Base-by-base conservation (phyloP, 2,329 filamentous ascomycete genomes). In the Fragosphaeria purpurea region DNA sequence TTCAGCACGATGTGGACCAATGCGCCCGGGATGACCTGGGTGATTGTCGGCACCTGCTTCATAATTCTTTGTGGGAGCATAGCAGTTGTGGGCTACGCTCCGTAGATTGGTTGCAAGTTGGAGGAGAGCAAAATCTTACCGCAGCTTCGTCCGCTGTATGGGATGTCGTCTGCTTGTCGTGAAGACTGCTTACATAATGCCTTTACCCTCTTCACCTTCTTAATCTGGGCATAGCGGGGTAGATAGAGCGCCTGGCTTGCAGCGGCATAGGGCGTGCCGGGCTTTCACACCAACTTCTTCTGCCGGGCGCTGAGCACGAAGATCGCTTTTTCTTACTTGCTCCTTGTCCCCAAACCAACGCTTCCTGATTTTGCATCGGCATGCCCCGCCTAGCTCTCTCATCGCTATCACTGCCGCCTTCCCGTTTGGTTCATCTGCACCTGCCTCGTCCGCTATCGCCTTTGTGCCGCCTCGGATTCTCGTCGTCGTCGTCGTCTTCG, bases 1-100 rank as follows among this genome's bases (percentile, higher is more conserved):
- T 91, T 91, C 35, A 89, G 73, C 1, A 90, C 72, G 50, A 91
- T 86, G 46, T 82, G 85, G 48, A 90, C 86, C 4, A 61, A 55
- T 4, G 81, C 77, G 38, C 85, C 85, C 0, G 75, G 73, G 5
- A 76, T 56, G 34, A 87, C 80, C 55, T 80, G 53, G 4, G 48
- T 5, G 2, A 46, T 42, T 1, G 44, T 50, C 4, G 56, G 56
- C 11, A 57, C 56, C 2, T 8, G 22, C n/a, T n/a, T 39, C 6
- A 38, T 7, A 3, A 31, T 34, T 8, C n/a, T 8, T 35, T 43
- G 12, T 13, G 53, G 47, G 7, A 42, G 34, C 53, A 54, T 53
- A 22, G 11, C 35, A 7, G 11, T 37, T 7, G 35, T 7, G 35
- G 11, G 11, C 35, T 37, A 7, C 7, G 3, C 35, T 7, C 7